phyloP scores from a whole-genome alignment of 257 asterid genomes.

The Rubia yunnanensis region DNA sequence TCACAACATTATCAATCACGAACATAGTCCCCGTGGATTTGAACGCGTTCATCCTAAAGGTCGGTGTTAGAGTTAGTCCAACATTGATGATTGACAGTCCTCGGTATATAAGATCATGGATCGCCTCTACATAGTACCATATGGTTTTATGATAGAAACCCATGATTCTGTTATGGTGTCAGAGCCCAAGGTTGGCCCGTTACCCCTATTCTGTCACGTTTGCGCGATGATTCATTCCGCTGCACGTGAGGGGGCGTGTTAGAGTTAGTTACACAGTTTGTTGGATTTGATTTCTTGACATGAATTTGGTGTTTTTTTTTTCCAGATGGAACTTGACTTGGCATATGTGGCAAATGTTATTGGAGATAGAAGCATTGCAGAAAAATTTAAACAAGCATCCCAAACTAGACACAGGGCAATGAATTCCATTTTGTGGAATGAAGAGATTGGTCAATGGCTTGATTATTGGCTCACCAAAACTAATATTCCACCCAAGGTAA shows the following conservation, averaged over 20 bases:
- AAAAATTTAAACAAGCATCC: constrained; percentile 41
- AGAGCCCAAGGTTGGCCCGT: too few relatives aligned
- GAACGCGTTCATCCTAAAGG: constrained; percentile 79
- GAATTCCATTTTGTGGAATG: constrained; percentile 58
- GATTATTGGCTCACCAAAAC: constrained; percentile 65
- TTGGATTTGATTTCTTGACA: not conserved
- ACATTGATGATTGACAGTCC: too few relatives aligned
- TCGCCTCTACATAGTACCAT: too few relatives aligned
- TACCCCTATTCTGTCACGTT: too few relatives aligned
- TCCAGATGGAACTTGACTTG: constrained; percentile 88
- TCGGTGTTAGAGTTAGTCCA: constrained; percentile 8
- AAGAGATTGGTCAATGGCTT: constrained; percentile 71
- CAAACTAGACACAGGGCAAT: constrained; percentile 55
- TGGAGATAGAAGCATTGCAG: constrained; percentile 36
- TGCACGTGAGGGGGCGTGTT: too few relatives aligned
- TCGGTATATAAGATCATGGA: too few relatives aligned
- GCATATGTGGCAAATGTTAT: constrained; percentile 41
- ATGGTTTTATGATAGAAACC: too few relatives aligned
- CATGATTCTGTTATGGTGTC: too few relatives aligned
- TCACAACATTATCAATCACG: constrained; percentile 63
- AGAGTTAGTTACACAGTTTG: too few relatives aligned
- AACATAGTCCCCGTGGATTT: constrained; percentile 78
- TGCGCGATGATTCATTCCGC: too few relatives aligned
- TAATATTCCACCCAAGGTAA: constrained; percentile 28
- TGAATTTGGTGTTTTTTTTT: not conserved